A percentile compares a stretch with the other conserved stretches of the same genome.
Conservation (phyloP, 441 rosid species). For the Gossypium trilobum region DNA sequence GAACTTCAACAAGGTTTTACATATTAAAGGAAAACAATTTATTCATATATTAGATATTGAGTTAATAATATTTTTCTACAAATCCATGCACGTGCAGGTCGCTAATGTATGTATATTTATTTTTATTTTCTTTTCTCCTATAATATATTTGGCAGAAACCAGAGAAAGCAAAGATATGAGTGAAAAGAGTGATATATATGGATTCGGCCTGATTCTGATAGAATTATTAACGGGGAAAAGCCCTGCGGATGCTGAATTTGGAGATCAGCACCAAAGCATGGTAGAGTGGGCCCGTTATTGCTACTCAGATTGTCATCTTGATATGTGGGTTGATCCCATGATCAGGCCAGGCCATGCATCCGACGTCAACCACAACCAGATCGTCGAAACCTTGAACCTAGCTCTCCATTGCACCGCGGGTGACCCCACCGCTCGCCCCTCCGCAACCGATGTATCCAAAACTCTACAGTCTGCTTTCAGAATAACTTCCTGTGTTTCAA, state of each 20-base stretch:
- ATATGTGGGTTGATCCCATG: constrained; percentile 58
- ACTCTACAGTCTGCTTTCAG: constrained; percentile 37
- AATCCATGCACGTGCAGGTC: not conserved
- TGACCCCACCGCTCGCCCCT: constrained; percentile 60
- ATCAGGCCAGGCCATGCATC: constrained; percentile 27
- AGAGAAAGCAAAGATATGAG: constrained; percentile 40
- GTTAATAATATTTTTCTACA: not conserved
- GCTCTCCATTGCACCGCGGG: constrained; percentile 61
- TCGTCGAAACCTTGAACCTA: constrained; percentile 52
- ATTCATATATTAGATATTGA: not conserved
- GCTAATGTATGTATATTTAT: not conserved
- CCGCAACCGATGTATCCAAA: constrained; percentile 35
- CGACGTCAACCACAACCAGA: constrained; percentile 25
- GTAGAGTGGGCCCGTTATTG: constrained; percentile 69
- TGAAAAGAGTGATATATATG: constrained; percentile 54
- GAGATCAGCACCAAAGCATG: constrained; percentile 32
- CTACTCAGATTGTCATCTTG: constrained; percentile 57
- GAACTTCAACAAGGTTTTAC: not conserved
- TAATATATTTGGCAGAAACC: constrained; percentile 33
- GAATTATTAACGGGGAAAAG: constrained; percentile 58
- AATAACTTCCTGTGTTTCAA: constrained; percentile 30
- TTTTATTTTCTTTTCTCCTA: not conserved
- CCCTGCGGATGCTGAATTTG: constrained; percentile 45
- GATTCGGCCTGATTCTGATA: constrained; percentile 58
- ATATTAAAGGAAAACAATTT: not conserved